These are phyloP conservation scores for Zasmidium angulare DNA, from an alignment of 2,329 filamentous ascomycete species.

Conservation along the genomic window DNA sequence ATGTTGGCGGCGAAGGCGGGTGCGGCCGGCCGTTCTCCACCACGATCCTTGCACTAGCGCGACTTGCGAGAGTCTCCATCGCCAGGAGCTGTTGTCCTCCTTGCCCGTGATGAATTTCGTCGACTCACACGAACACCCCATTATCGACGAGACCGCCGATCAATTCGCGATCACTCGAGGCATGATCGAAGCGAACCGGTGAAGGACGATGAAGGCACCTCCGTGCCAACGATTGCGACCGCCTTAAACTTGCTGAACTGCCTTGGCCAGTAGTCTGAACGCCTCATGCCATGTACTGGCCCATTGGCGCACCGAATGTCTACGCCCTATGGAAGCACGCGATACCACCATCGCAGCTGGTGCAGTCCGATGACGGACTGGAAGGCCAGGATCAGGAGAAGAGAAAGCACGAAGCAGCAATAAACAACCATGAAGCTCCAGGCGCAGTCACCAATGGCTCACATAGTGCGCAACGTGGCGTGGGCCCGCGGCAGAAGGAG, in stretches of 20 bases:
- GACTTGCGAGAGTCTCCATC: neutral
- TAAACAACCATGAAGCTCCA: neutral
- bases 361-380: slow-evolving; percentile 60
- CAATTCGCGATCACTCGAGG: neutral
- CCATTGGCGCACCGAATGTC: slow-evolving; percentile 78
- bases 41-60: neutral
- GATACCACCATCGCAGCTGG: slow-evolving; percentile 53
- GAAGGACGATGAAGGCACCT: slow-evolving; percentile 9
- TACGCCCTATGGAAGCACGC: slow-evolving; percentile 73
- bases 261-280: neutral
- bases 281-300: slow-evolving; percentile 75
- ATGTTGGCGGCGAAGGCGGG: neutral
- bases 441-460: slow-evolving; percentile 5
- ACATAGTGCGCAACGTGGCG: neutral
- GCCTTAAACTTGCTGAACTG: slow-evolving; percentile 7
- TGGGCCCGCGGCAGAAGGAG: neutral
- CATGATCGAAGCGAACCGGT: neutral
- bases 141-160: neutral
- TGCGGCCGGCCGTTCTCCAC: neutral
- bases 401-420: neutral
- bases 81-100: neutral
- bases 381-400: slow-evolving; percentile 23
- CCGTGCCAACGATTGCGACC: slow-evolving; percentile 14
- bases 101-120: neutral
- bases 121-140: neutral